Evolutionary conservation across 1,284 basidiomycete genomes (phyloP).

Genomic region (Rhizoctonia solani): DNA sequence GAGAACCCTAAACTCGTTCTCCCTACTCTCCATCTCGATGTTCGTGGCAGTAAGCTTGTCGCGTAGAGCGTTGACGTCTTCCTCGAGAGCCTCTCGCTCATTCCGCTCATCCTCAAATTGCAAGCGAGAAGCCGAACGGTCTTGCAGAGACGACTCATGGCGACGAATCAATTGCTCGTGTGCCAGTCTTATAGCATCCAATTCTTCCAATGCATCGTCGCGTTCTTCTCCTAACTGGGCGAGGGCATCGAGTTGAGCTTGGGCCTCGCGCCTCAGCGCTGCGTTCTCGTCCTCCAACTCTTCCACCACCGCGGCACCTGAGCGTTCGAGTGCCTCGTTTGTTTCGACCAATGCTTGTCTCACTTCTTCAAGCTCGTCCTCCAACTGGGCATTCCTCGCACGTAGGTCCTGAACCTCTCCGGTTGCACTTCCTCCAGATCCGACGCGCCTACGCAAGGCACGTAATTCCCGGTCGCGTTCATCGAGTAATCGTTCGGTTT

Average conservation of each 20-base stretch:
- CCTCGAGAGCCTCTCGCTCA: slow-evolving; percentile 68
- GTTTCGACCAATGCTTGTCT: slow-evolving; percentile 73
- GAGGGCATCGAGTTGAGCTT: slow-evolving; percentile 54
- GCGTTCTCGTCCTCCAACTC: slow-evolving; percentile 70
- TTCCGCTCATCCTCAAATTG: slow-evolving; percentile 69
- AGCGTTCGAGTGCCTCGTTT: slow-evolving; percentile 64
- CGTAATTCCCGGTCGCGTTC: slow-evolving; percentile 69
- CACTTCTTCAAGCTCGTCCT: slow-evolving; percentile 69
- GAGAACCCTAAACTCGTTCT: slow-evolving; percentile 79
- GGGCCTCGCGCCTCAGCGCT: slow-evolving; percentile 65
- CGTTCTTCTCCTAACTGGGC: slow-evolving; percentile 65
- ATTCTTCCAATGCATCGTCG: slow-evolving; percentile 62
- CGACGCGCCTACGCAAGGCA: slow-evolving; percentile 58
- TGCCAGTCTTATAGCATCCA: slow-evolving; percentile 43
- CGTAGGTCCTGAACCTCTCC: slow-evolving; percentile 9
- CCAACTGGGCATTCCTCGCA: slow-evolving; percentile 41
- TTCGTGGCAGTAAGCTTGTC: slow-evolving; percentile 76
- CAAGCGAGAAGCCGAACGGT: slow-evolving; percentile 46
- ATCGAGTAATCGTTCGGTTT: slow-evolving; percentile 56
- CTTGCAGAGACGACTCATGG: slow-evolving; percentile 27
- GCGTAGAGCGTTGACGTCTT: slow-evolving; percentile 66
- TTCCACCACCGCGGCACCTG: slow-evolving; percentile 49
- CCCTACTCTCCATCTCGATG: slow-evolving; percentile 80
- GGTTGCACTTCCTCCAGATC: slow-evolving; percentile 29
- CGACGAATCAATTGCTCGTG: slow-evolving; percentile 31